Evolutionary conservation across 2,329 filamentous ascomycete genomes (phyloP).

Genomic region (Leptodontidium sp.): DNA sequence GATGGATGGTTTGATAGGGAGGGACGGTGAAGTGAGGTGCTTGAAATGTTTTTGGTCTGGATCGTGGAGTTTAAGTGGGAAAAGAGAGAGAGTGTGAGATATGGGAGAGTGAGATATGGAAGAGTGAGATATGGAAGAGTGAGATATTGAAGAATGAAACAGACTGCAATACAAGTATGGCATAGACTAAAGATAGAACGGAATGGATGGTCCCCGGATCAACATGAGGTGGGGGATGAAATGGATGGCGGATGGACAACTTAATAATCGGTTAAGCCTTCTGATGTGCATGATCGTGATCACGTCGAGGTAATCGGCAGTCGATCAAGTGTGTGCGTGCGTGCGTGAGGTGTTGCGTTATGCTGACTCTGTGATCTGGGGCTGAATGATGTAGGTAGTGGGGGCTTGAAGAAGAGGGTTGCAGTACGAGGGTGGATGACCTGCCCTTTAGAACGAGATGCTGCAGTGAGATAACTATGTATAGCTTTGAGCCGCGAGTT

Average conservation of each 20-base stretch:
- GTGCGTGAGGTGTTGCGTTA: too few relatives aligned
- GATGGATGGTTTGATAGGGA: background rate
- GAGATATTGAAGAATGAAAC: background rate
- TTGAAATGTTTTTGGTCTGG: slow-evolving; percentile 7
- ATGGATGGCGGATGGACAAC: background rate
- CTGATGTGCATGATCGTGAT: slow-evolving; percentile 6
- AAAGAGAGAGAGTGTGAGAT: background rate
- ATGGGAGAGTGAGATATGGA: background rate
- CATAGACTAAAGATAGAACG: background rate
- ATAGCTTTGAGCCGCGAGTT: slow-evolving; percentile 2
- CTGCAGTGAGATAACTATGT: background rate
- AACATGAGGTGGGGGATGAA: background rate
- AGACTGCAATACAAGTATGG: background rate
- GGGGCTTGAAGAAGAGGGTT: background rate
- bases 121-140: background rate
- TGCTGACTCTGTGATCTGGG: background rate
- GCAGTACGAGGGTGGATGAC: background rate
- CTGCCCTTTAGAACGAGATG: background rate
- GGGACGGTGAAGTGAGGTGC: background rate
- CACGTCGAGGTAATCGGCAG: background rate
- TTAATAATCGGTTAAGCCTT: slow-evolving; percentile 8
- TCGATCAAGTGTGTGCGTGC: background rate
- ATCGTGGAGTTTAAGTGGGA: background rate
- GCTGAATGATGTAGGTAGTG: background rate
- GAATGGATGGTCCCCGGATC: background rate